These are phyloP conservation scores for Suillus bovinus DNA, from an alignment of 768 basidiomycete species.

Conservation along the genomic window DNA sequence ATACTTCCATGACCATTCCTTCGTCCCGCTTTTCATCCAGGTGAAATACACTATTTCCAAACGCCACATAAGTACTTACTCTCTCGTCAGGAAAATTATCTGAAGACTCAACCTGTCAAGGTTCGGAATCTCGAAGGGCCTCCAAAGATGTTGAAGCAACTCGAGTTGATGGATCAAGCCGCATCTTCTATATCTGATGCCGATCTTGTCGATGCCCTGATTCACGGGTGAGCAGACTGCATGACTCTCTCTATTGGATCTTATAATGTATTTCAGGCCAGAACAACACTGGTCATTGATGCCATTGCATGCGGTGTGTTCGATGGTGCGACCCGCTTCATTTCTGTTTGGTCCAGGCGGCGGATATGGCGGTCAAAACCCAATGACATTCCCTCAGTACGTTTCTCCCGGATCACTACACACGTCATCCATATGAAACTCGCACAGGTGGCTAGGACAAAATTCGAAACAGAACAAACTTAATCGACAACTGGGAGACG, in stretches of 20 bases:
- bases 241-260: background rate
- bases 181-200: slow-evolving; percentile 93
- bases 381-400: slow-evolving; percentile 83
- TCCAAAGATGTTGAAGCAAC: slow-evolving; percentile 65
- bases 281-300: slow-evolving; percentile 97
- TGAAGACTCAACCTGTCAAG: slow-evolving; percentile 76
- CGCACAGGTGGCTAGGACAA: slow-evolving; percentile 93
- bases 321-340: slow-evolving; percentile 86
- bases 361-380: slow-evolving; percentile 65
- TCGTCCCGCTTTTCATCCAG: slow-evolving; percentile 94
- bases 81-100: slow-evolving; percentile 85
- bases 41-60: slow-evolving; percentile 36
- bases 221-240: slow-evolving; percentile 71
- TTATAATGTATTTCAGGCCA: slow-evolving; percentile 47
- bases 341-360: slow-evolving; percentile 73
- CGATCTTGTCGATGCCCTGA: slow-evolving; percentile 89
- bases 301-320: slow-evolving; percentile 90
- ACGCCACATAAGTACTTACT: background rate
- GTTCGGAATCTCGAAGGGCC: slow-evolving; percentile 59
- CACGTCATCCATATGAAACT: slow-evolving; percentile 5
- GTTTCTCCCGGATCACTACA: slow-evolving; percentile 28
- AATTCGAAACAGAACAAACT: slow-evolving; percentile 93
- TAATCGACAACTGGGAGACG: slow-evolving; percentile 75
- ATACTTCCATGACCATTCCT: slow-evolving; percentile 95
- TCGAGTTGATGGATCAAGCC: slow-evolving; percentile 83